A percentile compares a stretch with the other conserved stretches of the same genome.
phyloP scores from a whole-genome alignment of 441 rosid species.

The Daphne laureola region DNA sequence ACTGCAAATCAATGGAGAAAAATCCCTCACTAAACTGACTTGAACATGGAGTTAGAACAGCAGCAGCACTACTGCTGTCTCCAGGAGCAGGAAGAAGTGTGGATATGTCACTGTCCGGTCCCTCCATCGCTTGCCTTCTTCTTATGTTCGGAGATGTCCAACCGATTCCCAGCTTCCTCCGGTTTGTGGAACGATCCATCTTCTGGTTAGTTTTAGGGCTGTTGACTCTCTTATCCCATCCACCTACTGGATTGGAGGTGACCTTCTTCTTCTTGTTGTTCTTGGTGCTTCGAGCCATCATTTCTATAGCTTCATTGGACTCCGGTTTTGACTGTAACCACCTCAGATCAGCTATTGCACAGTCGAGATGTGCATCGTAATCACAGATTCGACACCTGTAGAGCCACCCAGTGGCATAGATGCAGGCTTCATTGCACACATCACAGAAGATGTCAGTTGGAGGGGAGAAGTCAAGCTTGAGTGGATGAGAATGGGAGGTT shows the following conservation, averaged over 20 bases:
- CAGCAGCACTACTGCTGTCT: slow-evolving; percentile 22
- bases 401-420: slow-evolving; percentile 34
- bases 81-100: slow-evolving; percentile 22
- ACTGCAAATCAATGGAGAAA: slow-evolving; percentile 46
- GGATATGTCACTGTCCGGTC: slow-evolving; percentile 6
- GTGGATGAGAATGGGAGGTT: slow-evolving; percentile 34
- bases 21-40: slow-evolving; percentile 37
- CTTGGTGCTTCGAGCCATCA: slow-evolving; percentile 16
- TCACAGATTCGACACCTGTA: slow-evolving; percentile 46
- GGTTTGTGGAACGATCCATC: neutral
- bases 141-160: slow-evolving; percentile 2
- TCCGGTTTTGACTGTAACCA: neutral
- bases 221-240: slow-evolving; percentile 19
- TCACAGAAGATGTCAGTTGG: slow-evolving; percentile 41
- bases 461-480: slow-evolving; percentile 38
- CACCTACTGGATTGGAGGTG: slow-evolving; percentile 10
- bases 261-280: slow-evolving; percentile 14
- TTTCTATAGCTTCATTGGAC: slow-evolving; percentile 18
- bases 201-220: slow-evolving; percentile 14
- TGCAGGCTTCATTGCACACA: slow-evolving; percentile 28
- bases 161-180: slow-evolving; percentile 8
- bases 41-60: slow-evolving; percentile 21
- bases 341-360: slow-evolving; percentile 28
- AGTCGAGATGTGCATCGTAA: slow-evolving; percentile 39
- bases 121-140: neutral